Base-by-base conservation (phyloP, 495 filamentous ascomycete genomes). In the Articulospora tetracladia region DNA sequence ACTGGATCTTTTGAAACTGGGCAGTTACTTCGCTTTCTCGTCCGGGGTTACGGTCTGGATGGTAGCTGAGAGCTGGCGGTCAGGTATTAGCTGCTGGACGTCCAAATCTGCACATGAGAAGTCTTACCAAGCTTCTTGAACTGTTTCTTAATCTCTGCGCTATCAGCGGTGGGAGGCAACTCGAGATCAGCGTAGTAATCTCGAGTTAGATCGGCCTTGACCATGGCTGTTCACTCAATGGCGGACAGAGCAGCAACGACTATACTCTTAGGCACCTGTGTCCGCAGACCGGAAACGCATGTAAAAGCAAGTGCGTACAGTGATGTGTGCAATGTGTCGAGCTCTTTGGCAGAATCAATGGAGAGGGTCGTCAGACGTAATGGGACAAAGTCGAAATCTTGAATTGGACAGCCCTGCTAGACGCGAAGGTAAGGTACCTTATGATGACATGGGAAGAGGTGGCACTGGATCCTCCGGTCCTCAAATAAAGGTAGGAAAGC, bases 101-200 rank as follows among this genome's bases (percentile, higher is more conserved):
- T n/a, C 28, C 11, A 34, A 30, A 34, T 11, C 22, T 22, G 28
- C 25, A 53, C 15, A 32, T 24, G 13, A 59, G 30, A 24, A 52
- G 44, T 62, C 77, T 57, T 75, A 92, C 89, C 90, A 65, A 96
- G 79, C 72, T 91, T 92, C 65, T 85, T 82, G 75, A 92, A 97
- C 65, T 92, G 88, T 74, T 85, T 92, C 72, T 91, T 94, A 66
- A 96, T 83, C 36, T 94, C 90, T 3, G 82, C 80, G 3, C 78
- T 65, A 60, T 87, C 83, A 34, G 88, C 89, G 58, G 74, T 77
- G 8, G 83, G 70, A 0, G 77, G 66, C 12, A 96, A 69, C 53
- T 88, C 89, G 28, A 97, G 79, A 74, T 96, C 92, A 44, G 84
- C 83, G 73, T 97, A 97, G 77, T 96, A 97, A 73, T 97, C 86